A percentile compares a stretch with the other conserved stretches of the same genome.
These are phyloP conservation scores for Acanthamoeba sp. DNA, from an alignment of 208 protist species.

Conservation along the genomic window DNA sequence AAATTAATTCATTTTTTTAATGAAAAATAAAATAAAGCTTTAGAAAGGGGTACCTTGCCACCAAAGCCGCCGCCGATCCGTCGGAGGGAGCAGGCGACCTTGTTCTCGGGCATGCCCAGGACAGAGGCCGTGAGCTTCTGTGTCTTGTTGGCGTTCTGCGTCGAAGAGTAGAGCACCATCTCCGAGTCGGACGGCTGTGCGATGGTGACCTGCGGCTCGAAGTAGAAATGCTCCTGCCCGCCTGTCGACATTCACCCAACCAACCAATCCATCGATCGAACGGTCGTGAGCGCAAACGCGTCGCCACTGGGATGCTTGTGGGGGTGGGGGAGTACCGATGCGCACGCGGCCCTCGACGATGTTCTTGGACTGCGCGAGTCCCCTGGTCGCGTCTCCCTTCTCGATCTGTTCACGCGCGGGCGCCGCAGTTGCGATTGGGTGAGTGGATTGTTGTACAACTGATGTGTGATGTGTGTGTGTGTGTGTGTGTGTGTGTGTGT, in stretches of 20 bases:
- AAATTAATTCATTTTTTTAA: no score
- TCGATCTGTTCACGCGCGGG: no score
- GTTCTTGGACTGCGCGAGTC: slow-evolving; percentile 60
- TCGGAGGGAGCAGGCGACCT: slow-evolving; percentile 60
- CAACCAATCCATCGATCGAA: no score
- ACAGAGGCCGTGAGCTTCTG: slow-evolving; percentile 82
- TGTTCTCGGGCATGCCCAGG: slow-evolving; percentile 62
- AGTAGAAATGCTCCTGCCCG: slow-evolving; percentile 95
- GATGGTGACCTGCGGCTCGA: slow-evolving; percentile 91
- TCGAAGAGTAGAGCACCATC: slow-evolving; percentile 87
- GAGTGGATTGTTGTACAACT: no score
- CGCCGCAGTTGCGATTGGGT: no score
- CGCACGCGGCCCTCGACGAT: slow-evolving; percentile 85
- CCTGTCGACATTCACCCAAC: no score
- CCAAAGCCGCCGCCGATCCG: slow-evolving; percentile 60
- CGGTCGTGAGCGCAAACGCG: no score
- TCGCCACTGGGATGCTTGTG: no score
- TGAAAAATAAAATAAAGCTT: slow-evolving; percentile 1
- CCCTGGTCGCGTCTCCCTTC: slow-evolving; percentile 86
- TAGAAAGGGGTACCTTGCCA: slow-evolving; percentile 1
- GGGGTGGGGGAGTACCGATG: not conserved
- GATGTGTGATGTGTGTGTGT: no score
- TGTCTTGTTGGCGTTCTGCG: slow-evolving; percentile 92
- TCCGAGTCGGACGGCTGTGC: slow-evolving; percentile 88
- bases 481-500: no score